Conservation (phyloP, 768 basidiomycete species). For the Termitomyces eurrhizus region DNA sequence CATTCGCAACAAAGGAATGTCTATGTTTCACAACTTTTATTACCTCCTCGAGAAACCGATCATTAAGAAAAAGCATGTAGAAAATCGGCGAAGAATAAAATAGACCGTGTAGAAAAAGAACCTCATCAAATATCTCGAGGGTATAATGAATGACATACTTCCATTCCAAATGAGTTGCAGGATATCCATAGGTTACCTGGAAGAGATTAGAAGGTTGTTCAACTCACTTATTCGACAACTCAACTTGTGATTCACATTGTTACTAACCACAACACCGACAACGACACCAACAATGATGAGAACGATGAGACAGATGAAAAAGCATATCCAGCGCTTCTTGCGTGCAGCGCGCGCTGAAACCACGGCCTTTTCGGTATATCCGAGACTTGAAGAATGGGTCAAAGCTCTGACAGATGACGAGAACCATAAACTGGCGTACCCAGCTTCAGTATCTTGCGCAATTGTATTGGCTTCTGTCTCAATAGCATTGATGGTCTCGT, state of each 20-base stretch:
- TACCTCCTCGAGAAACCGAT: not conserved
- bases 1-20: conserved; percentile 3
- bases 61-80: not conserved
- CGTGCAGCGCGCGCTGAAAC: conserved; percentile 82
- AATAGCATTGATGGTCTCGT: conserved; percentile 80
- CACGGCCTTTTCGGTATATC: conserved; percentile 86
- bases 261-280: conserved; percentile 51
- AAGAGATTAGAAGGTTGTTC: not conserved
- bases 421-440: conserved; percentile 44
- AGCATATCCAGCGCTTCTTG: conserved; percentile 97
- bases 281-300: conserved; percentile 65
- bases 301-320: conserved; percentile 65
- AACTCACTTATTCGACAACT: not conserved
- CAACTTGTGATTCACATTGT: conserved; percentile 27
- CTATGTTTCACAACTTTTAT: not conserved
- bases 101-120: conserved; percentile 10
- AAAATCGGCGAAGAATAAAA: conserved; percentile 4
- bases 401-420: not conserved
- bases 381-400: conserved; percentile 44
- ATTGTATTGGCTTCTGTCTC: conserved; percentile 72
- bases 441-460: conserved; percentile 81
- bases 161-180: conserved; percentile 4
- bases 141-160: conserved; percentile 5
- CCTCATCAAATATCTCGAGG: conserved; percentile 1
- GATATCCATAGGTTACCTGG: conserved; percentile 9